Evolutionary conservation across 2,329 filamentous ascomycete species (phyloP).

Genomic region (Cladosporium sp.): DNA sequence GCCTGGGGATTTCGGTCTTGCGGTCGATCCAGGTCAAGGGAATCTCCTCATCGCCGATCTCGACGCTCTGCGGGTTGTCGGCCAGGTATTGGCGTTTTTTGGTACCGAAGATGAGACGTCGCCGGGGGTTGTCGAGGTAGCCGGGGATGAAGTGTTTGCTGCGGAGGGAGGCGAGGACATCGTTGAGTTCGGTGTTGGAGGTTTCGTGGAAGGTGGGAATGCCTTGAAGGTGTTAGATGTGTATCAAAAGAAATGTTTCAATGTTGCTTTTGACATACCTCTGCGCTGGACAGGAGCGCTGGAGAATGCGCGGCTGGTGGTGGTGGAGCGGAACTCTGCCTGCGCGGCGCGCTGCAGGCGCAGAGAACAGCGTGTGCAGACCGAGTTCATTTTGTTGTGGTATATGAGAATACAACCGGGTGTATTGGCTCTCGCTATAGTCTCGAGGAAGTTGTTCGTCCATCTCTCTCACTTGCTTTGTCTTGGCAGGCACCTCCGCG

Average conservation of each 20-base stretch:
- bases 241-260: not conserved
- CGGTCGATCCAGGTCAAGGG: slow-evolving; percentile 32
- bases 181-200: slow-evolving; percentile 38
- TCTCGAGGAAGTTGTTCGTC: not conserved
- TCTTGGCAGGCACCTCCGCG: slow-evolving; percentile 12
- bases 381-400: slow-evolving; percentile 21
- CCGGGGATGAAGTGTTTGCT: slow-evolving; percentile 42
- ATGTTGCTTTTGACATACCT: slow-evolving; percentile 1
- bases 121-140: slow-evolving; percentile 39
- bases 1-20: slow-evolving; percentile 27
- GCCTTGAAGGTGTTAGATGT: slow-evolving; percentile 16
- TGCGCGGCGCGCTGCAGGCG: slow-evolving; percentile 27
- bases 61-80: slow-evolving; percentile 40
- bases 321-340: slow-evolving; percentile 13
- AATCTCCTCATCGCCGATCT: slow-evolving; percentile 39
- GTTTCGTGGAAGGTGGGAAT: slow-evolving; percentile 41
- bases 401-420: no score
- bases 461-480: slow-evolving; percentile 1
- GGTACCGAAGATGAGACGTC: slow-evolving; percentile 39
- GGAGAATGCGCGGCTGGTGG: slow-evolving; percentile 26
- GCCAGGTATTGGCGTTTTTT: slow-evolving; percentile 39
- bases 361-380: slow-evolving; percentile 31
- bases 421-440: no score
- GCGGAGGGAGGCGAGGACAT: slow-evolving; percentile 38
- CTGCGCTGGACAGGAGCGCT: slow-evolving; percentile 16